phyloP scores from a whole-genome alignment of 768 basidiomycete genomes.

The Filobasidium floriforme region DNA sequence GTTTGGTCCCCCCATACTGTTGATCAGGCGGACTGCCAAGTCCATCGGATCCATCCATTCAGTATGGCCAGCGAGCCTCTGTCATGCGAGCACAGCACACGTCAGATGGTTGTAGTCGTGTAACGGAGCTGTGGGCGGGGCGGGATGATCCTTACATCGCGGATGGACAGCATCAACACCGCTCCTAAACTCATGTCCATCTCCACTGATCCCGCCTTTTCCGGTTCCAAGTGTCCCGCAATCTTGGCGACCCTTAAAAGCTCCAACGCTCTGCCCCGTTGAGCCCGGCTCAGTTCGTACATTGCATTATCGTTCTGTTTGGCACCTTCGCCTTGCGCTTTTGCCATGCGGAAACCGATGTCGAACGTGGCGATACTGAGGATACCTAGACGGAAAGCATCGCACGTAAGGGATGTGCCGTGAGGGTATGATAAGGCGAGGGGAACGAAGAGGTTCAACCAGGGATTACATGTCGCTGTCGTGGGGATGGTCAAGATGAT shows the following conservation, averaged over 20 bases:
- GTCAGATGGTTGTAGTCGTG: neutral
- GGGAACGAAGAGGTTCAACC: constrained; percentile 20
- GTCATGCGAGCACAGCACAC: neutral
- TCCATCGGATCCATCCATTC: constrained; percentile 26
- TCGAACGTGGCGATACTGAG: constrained; percentile 27
- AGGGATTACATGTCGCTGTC: constrained; percentile 21
- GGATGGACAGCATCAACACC: constrained; percentile 21
- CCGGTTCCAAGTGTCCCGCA: constrained; percentile 9
- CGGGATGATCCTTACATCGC: constrained; percentile 26
- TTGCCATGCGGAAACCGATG: constrained; percentile 24
- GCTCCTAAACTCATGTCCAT: constrained; percentile 26
- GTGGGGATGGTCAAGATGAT: constrained; percentile 26
- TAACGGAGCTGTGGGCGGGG: neutral
- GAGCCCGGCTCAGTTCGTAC: constrained; percentile 20
- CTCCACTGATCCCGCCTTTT: constrained; percentile 7
- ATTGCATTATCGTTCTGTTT: constrained; percentile 20
- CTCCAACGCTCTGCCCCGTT: constrained; percentile 19
- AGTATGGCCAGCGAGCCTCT: constrained; percentile 24
- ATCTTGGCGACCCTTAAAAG: constrained; percentile 12
- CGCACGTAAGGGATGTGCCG: constrained; percentile 49
- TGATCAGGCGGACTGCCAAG: constrained; percentile 15
- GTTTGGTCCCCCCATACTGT: constrained; percentile 22
- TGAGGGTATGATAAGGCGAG: constrained; percentile 30
- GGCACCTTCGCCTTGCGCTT: neutral
- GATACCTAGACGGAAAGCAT: constrained; percentile 26